Conservation (phyloP, 176 grass and related monocot genomes). For the Thalia dealbata region DNA sequence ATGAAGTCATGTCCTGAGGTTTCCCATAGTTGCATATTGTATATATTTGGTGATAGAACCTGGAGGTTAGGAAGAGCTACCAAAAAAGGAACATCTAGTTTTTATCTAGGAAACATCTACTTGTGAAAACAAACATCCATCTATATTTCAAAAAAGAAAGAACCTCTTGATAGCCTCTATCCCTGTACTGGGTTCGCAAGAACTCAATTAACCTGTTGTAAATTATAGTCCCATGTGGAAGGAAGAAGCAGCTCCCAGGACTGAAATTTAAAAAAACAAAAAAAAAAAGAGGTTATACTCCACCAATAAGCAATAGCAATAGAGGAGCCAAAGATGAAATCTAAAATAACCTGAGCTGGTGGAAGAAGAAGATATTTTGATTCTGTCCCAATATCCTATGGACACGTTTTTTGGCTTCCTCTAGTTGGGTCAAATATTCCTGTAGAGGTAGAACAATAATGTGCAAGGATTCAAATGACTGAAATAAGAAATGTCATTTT, state of each 20-base stretch:
- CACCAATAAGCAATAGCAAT: constrained; percentile 5
- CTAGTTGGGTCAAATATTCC: constrained; percentile 79
- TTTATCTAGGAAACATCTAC: not conserved
- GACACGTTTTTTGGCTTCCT: constrained; percentile 96
- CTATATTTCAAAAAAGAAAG: constrained; percentile 22
- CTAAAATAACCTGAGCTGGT: constrained; percentile 70
- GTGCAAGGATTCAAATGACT: not conserved
- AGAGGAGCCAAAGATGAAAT: constrained; percentile 16
- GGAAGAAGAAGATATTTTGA: constrained; percentile 99
- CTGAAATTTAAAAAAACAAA: constrained; percentile 27
- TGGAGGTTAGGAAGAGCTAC: constrained; percentile 21
- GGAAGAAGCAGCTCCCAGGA: constrained; percentile 96
- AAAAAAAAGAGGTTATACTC: not conserved
- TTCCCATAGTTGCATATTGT: constrained; percentile 99
- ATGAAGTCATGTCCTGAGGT: constrained; percentile 91
- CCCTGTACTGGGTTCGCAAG: constrained; percentile 55
- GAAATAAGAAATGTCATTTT: not conserved
- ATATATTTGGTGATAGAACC: constrained; percentile 92
- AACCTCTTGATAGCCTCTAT: constrained; percentile 92
- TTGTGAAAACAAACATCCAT: not conserved
- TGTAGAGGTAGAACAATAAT: constrained; percentile 27
- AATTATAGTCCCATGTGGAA: constrained; percentile 84
- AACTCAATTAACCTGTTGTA: constrained; percentile 99
- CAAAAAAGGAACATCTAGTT: constrained; percentile 1
- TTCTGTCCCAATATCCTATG: constrained; percentile 75